Evolutionary conservation across 2,329 filamentous ascomycete species (phyloP), one percentile per base, ranked within the genome.

Genomic region (Rutstroemia sp.): DNA sequence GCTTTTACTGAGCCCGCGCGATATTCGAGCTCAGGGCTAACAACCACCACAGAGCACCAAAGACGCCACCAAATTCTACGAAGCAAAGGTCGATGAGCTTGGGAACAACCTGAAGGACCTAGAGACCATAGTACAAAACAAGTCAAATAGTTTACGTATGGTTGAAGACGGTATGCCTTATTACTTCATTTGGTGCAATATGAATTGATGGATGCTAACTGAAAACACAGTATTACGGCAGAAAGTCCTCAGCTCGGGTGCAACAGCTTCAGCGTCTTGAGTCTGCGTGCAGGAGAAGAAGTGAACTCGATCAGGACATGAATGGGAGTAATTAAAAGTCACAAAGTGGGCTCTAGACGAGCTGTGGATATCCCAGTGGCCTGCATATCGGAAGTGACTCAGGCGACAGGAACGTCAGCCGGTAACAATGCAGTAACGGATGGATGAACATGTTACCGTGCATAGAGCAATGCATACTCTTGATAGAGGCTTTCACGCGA

Each of bases 141-240:
- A 99, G 77, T 90, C 88, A 55, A 84, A 86, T 63, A 96, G 94
- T 70, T 74, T 95, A 61, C 83, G 88, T 57, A 79, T 94, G 39
- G 86, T 97, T 21, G 94, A 99, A 75, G 92, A 97, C 75, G 89
- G 89, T 86, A 75, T 59, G 57, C 55, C 6, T 30, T 10, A 8
- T 47, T 38, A 45, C 47, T 23, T 41, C 2, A 12, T 51, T 49
- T 45, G 38, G 7, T 27, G 48, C 47, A 34, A 48, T 30, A 41
- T 21, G 34, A 52, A 27, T 44, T 27, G 51, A 47, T 37, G 34
- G 44, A 44, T 59, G 45, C 57, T 64, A 54, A 63, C 42, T 38
- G 16, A 52, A 52, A 59, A 66, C 65, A 68, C 62, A 79, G 77
- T 78, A 39, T 67, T 80, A 64, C 72, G 78, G 59, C 75, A 78